These are phyloP conservation scores for Centella asiatica DNA, from an alignment of 129 eudicot genomes.

Conservation along the genomic window DNA sequence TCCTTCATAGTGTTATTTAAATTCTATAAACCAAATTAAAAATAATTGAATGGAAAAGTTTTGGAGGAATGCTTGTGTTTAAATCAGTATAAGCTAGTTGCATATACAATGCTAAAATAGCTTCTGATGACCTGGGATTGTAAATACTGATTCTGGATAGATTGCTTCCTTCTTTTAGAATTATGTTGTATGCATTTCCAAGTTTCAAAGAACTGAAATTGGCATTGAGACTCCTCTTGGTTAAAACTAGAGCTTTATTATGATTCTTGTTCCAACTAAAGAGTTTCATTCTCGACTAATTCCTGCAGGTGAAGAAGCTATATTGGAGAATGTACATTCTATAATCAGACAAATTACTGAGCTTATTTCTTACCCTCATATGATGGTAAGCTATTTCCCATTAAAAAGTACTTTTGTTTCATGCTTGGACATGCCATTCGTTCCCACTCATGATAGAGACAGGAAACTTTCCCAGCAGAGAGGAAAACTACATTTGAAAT, in stretches of 20 bases:
- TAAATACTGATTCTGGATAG: too few relatives aligned
- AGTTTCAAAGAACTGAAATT: not conserved
- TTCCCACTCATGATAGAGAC: too few relatives aligned
- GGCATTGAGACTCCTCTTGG: not conserved
- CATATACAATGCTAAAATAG: too few relatives aligned
- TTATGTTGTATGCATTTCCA: not conserved
- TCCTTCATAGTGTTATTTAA: too few relatives aligned
- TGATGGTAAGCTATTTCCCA: constrained; percentile 47
- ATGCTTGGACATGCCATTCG: not conserved
- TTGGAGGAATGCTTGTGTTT: too few relatives aligned
- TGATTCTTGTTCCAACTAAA: not conserved
- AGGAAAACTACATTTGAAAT: too few relatives aligned
- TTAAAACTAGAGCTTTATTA: not conserved
- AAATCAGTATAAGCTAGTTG: too few relatives aligned
- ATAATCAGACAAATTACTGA: constrained; percentile 47
- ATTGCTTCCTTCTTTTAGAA: too few relatives aligned
- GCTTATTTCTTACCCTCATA: constrained; percentile 55
- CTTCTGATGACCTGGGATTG: too few relatives aligned
- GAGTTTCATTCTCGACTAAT: not conserved
- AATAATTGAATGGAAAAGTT: too few relatives aligned
- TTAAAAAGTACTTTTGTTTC: not conserved
- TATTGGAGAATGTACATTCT: constrained; percentile 49
- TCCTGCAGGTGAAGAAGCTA: constrained; percentile 56
- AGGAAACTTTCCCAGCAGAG: too few relatives aligned
- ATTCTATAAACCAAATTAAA: too few relatives aligned